Base-by-base conservation (phyloP, 176 grass and related monocot genomes). In the Oryza longistaminata region DNA sequence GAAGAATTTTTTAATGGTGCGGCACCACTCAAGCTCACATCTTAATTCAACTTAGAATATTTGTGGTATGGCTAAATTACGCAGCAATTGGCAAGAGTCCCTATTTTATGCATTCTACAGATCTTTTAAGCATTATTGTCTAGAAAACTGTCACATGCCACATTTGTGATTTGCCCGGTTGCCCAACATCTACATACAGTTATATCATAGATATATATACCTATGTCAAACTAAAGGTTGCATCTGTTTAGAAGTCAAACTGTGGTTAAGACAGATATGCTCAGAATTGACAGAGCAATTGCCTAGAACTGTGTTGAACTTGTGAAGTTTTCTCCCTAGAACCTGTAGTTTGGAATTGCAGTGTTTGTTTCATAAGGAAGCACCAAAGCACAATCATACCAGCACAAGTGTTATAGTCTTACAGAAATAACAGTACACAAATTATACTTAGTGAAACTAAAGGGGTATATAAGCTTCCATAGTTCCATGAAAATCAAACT, bases 321-420 rank as follows among this genome's bases (percentile, higher is more conserved):
- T 82, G 24, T 73, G n/a, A 9, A 15, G 24, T 17, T 21, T 60
- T 46, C 34, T 24, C 40, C 58, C 17, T 42, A 71, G 35, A 48
- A 70, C 34, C 9, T 21, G 19, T 40, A 70, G 19, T 39, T 65
- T 65, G 14, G 66, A 42, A 79, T 66, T 8, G 45, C 37, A 40
- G 66, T 78, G 39, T 49, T 74, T 29, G 42, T 90, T 15, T 55
- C 58, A 33, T 70, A 25, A 7, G 19, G 21, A 86, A 82, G 44
- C 21, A 55, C 44, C 40, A 66, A 65, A 66, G 22, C 19, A 64
- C 9, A 82, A 82, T 71, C 13, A 34, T 34, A 70, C 46, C 13
- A 75, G 7, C 14, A 85, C 64, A 85, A 75, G 25, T 19, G 21
- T 70, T 66, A 74, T 16, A 88, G 8, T 67, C 70, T 22, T 62